A percentile compares a stretch with the other conserved stretches of the same genome.
These are phyloP conservation scores for Betula pendula DNA, from an alignment of 306 rosid genomes.

Conservation along the genomic window DNA sequence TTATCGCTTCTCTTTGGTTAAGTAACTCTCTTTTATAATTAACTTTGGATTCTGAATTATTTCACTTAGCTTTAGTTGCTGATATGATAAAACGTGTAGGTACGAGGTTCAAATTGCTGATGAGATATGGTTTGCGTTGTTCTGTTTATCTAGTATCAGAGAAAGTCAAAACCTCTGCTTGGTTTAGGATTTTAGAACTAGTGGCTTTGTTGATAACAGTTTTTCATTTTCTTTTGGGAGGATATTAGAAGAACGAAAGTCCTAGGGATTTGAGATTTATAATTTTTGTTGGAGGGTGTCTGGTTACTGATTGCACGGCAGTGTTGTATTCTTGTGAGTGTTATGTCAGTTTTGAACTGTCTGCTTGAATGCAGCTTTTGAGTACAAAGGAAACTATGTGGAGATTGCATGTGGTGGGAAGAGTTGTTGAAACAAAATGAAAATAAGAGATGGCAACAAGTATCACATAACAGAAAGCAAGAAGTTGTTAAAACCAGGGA, in stretches of 20 bases:
- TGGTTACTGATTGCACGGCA: not conserved
- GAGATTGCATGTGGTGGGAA: not conserved
- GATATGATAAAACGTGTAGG: not conserved
- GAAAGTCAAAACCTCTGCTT: not conserved
- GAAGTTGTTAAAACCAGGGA: not conserved
- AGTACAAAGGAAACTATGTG: not conserved
- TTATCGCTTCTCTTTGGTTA: not conserved
- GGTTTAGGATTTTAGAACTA: not conserved
- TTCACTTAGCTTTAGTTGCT: not conserved
- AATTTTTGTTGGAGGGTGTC: not conserved
- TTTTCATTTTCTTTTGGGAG: not conserved
- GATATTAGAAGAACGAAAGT: not conserved
- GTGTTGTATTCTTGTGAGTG: not conserved
- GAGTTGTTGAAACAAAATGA: not conserved
- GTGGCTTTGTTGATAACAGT: not conserved
- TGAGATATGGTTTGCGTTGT: not conserved
- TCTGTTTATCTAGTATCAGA: not conserved
- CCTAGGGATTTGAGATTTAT: not conserved
- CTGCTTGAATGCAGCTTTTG: not conserved
- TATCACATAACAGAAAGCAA: not conserved
- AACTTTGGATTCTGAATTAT: not conserved
- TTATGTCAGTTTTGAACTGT: not conserved
- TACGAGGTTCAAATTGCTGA: not conserved
- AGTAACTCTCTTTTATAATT: not conserved
- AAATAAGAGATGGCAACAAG: not conserved